Percentiles rank a stretch among this genome's conserved stretches.
Evolutionary conservation across 1,284 basidiomycete genomes (phyloP).

Genomic region (Amylostereum areolatum): DNA sequence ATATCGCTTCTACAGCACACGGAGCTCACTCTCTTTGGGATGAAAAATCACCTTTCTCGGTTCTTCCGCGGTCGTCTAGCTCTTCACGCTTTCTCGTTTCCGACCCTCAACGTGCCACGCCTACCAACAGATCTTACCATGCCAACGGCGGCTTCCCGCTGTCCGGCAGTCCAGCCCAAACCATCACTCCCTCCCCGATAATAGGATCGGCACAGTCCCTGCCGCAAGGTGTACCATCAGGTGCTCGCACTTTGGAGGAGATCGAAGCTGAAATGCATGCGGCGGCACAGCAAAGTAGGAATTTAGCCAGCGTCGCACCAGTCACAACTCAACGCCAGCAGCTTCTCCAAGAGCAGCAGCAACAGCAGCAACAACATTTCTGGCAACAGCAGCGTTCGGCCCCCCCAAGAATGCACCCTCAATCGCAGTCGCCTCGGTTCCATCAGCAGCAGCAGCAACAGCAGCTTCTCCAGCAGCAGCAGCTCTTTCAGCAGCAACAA

Average conservation of each 20-base stretch:
- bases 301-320: neutral
- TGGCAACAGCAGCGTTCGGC: slow-evolving; percentile 40
- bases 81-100: slow-evolving; percentile 30
- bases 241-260: slow-evolving; percentile 80
- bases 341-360: slow-evolving; percentile 15
- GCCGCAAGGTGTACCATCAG: slow-evolving; percentile 23
- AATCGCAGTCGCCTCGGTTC: slow-evolving; percentile 67
- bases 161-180: too few relatives aligned
- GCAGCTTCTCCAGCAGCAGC: slow-evolving; percentile 47
- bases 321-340: slow-evolving; percentile 12
- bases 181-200: neutral
- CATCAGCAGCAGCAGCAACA: slow-evolving; percentile 50
- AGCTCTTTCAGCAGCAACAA: slow-evolving; percentile 47
- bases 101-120: slow-evolving; percentile 17
- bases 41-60: slow-evolving; percentile 69
- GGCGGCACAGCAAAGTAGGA: slow-evolving; percentile 22
- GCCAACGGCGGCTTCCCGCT: too few relatives aligned
- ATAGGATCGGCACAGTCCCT: slow-evolving; percentile 8
- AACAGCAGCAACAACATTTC: slow-evolving; percentile 37
- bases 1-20: slow-evolving; percentile 20
- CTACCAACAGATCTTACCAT: too few relatives aligned
- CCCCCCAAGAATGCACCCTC: slow-evolving; percentile 64
- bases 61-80: slow-evolving; percentile 53
- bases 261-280: slow-evolving; percentile 91
- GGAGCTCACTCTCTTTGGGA: slow-evolving; percentile 62